Evolutionary conservation across 495 filamentous ascomycete genomes (phyloP).

Genomic region (Xylaria grammica): DNA sequence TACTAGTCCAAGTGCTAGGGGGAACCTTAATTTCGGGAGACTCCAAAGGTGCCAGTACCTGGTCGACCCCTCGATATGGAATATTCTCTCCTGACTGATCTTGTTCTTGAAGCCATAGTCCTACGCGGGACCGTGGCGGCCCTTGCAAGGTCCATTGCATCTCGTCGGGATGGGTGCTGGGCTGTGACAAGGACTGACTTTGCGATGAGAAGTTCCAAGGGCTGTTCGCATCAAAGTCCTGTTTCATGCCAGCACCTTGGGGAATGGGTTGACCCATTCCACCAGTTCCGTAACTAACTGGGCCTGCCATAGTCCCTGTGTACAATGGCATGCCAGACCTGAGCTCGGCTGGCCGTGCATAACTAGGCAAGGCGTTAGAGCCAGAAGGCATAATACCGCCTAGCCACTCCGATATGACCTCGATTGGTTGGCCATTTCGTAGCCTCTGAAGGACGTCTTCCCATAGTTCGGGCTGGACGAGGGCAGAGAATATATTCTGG

Average conservation of each 20-base stretch:
- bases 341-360: constrained; percentile 27
- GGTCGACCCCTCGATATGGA: constrained; percentile 41
- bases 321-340: constrained; percentile 30
- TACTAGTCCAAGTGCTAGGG: constrained; percentile 61
- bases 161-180: constrained; percentile 46
- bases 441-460: constrained; percentile 55
- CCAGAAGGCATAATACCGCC: constrained; percentile 32
- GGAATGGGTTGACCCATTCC: constrained; percentile 27
- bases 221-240: constrained; percentile 45
- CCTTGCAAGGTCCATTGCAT: constrained; percentile 47
- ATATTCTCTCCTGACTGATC: constrained; percentile 21
- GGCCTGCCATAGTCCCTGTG: constrained; percentile 23
- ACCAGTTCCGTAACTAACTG: constrained; percentile 29
- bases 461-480: constrained; percentile 46
- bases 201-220: constrained; percentile 50
- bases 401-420: constrained; percentile 55
- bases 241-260: constrained; percentile 33
- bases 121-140: constrained; percentile 45
- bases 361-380: constrained; percentile 24
- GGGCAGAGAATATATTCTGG: constrained; percentile 53
- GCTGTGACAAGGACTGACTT: constrained; percentile 43
- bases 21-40: constrained; percentile 44
- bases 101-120: constrained; percentile 45
- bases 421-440: constrained; percentile 54
- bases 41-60: constrained; percentile 42